These are phyloP conservation scores for Middelhovenomyces tepae DNA, from an alignment of 805 yeast species.

Conservation along the genomic window DNA sequence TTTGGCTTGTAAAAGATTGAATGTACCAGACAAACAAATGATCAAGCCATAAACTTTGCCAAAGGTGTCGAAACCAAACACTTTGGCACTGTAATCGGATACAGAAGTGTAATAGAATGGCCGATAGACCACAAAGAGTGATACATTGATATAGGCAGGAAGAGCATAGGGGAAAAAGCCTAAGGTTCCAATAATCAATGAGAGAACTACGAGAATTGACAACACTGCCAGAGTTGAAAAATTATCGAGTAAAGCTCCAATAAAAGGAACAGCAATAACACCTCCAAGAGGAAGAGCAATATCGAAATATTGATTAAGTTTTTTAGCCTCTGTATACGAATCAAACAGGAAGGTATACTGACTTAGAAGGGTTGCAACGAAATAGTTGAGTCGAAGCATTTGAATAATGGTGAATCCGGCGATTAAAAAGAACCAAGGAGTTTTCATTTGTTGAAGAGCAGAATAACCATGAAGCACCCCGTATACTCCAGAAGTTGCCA, in stretches of 20 bases:
- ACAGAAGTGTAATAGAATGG: conserved; percentile 92
- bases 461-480: conserved; percentile 68
- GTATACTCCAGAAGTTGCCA: conserved; percentile 42
- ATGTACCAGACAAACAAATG: conserved; percentile 73
- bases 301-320: conserved; percentile 70
- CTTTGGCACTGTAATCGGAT: conserved; percentile 85
- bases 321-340: conserved; percentile 40
- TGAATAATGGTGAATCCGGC: conserved; percentile 72
- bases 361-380: conserved; percentile 78
- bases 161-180: conserved; percentile 48
- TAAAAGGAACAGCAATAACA: conserved; percentile 73
- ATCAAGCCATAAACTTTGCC: conserved; percentile 87
- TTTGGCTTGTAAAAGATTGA: conserved; percentile 61
- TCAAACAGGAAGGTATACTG: conserved; percentile 71
- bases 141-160: conserved; percentile 60
- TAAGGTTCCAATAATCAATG: conserved; percentile 57
- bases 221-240: conserved; percentile 53
- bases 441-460: conserved; percentile 35
- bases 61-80: conserved; percentile 86
- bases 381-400: conserved; percentile 87
- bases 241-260: conserved; percentile 73
- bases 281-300: conserved; percentile 86
- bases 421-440: conserved; percentile 76
- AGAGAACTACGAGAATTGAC: conserved; percentile 37
- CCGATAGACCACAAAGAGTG: conserved; percentile 68